These are phyloP conservation scores for Colletotrichum limetticola DNA, from an alignment of 2,329 filamentous ascomycete species.

Conservation along the genomic window DNA sequence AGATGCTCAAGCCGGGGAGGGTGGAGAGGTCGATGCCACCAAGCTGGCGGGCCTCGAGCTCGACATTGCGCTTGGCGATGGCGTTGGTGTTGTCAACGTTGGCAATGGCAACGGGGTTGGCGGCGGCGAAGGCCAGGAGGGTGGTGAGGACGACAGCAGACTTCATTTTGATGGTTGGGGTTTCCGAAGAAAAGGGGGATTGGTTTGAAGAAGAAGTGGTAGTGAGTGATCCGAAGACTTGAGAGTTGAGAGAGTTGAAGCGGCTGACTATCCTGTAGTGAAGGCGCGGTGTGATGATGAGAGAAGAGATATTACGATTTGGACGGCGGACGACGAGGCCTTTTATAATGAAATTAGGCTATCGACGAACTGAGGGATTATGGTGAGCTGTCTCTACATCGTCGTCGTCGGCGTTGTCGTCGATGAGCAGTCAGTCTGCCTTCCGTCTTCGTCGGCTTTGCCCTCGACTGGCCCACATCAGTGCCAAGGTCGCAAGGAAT, in stretches of 20 bases:
- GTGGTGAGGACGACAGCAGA: constrained; percentile 16
- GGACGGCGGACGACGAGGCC: constrained; percentile 4
- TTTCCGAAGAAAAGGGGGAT: background rate
- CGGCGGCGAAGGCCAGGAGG: constrained; percentile 11
- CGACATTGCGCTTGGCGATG: constrained; percentile 8
- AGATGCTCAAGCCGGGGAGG: background rate
- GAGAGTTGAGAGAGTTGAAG: constrained; percentile 17
- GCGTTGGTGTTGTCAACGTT: background rate
- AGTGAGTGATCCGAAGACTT: constrained; percentile 13
- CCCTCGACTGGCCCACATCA: background rate
- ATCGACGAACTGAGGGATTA: background rate
- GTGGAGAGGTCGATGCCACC: background rate
- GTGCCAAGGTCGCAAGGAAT: constrained; percentile 3
- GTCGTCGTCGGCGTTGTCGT: background rate
- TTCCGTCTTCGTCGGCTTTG: constrained; percentile 19
- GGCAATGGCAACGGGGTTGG: constrained; percentile 24
- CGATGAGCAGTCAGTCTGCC: background rate
- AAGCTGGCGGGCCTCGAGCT: background rate
- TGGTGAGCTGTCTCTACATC: background rate
- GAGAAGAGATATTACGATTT: background rate
- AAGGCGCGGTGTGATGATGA: constrained; percentile 24
- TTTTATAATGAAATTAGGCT: constrained; percentile 25
- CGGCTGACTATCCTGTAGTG: constrained; percentile 33
- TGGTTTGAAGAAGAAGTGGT: background rate
- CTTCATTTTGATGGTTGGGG: constrained; percentile 32